Conservation (phyloP, 164 flowering plant genomes). For the Tinospora cordifolia region DNA sequence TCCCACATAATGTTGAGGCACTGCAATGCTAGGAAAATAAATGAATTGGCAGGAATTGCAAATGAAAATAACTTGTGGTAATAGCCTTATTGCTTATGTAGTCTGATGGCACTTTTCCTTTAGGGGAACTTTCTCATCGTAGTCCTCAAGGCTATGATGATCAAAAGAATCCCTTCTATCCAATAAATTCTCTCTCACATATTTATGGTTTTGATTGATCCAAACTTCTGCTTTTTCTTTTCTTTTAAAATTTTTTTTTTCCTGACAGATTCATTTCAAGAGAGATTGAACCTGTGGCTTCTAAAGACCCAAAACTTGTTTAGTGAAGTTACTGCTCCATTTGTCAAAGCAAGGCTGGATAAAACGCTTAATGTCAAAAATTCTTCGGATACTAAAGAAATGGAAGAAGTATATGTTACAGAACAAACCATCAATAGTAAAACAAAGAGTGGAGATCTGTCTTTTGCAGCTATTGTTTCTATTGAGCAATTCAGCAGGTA, state of each 20-base stretch:
- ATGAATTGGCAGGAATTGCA: too few species aligned
- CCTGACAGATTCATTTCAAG: constrained; percentile 60
- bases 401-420: constrained; percentile 55
- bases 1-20: too few species aligned
- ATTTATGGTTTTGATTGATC: background rate
- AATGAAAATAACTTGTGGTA: too few species aligned
- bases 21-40: too few species aligned
- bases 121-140: too few species aligned
- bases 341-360: constrained; percentile 41
- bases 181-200: background rate
- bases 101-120: too few species aligned
- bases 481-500: constrained; percentile 98
- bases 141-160: too few species aligned
- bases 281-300: constrained; percentile 52
- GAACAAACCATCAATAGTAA: constrained; percentile 58
- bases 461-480: constrained; percentile 67
- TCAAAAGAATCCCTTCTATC: background rate
- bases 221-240: too few species aligned
- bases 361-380: constrained; percentile 26
- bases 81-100: too few species aligned
- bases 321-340: constrained; percentile 63
- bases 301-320: constrained; percentile 63
- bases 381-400: constrained; percentile 27
- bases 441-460: constrained; percentile 60
- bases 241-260: too few species aligned